These are phyloP conservation scores for Olyra latifolia DNA, from an alignment of 176 grass and related monocot genomes.

Conservation along the genomic window DNA sequence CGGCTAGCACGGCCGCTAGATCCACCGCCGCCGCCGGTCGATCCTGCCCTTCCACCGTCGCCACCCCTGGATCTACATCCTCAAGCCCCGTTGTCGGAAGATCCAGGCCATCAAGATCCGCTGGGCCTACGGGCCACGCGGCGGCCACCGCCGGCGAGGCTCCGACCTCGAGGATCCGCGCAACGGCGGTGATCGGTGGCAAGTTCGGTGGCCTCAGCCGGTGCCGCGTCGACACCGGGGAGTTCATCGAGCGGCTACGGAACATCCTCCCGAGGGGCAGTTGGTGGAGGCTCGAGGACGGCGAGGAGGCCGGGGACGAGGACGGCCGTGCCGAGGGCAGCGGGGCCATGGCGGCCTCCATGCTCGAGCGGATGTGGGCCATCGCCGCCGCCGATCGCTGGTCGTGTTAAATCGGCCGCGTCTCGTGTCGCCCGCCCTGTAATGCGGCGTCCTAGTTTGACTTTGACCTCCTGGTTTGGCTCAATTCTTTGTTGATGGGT, in stretches of 20 bases:
- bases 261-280: constrained; percentile 76
- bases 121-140: not conserved
- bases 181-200: constrained; percentile 34
- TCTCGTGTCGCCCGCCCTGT: constrained; percentile 85
- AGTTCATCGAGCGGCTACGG: constrained; percentile 53
- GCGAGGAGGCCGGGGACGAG: constrained; percentile 32
- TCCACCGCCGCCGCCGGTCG: too few relatives aligned
- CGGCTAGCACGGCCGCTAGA: too few relatives aligned
- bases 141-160: not conserved
- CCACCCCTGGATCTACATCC: too few relatives aligned
- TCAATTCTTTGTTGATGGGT: constrained; percentile 26
- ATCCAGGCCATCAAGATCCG: too few relatives aligned
- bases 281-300: constrained; percentile 91
- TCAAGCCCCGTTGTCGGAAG: too few relatives aligned
- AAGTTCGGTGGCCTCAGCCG: constrained; percentile 30
- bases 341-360: constrained; percentile 58
- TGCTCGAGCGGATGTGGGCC: constrained; percentile 78
- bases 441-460: constrained; percentile 11
- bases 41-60: too few relatives aligned
- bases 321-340: constrained; percentile 46
- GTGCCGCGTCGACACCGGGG: constrained; percentile 36
- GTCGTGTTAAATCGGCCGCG: constrained; percentile 67
- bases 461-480: not conserved
- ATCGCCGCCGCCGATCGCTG: constrained; percentile 67
- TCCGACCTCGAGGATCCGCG: constrained; percentile 25